Evolutionary conservation across 2,329 filamentous ascomycete species (phyloP), one percentile per base, ranked within the genome.

Genomic region (Clonostachys byssicola): DNA sequence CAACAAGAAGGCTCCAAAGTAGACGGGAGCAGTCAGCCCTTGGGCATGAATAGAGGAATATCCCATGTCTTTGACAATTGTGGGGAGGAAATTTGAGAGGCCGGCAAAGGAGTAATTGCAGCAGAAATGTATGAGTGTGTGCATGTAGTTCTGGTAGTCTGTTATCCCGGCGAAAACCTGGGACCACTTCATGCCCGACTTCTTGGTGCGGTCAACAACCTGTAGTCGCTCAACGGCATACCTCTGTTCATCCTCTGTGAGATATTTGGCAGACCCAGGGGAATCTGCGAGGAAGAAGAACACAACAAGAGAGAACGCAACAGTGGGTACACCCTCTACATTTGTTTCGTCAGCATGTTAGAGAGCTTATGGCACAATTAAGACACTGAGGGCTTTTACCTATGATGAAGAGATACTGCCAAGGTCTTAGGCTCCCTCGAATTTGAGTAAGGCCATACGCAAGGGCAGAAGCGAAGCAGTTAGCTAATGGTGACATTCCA

Each of bases 321-420:
- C 60, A 8, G 77, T 80, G 2, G 84, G 83, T 9, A 83, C 60
- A 8, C 83, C 83, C 63, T 88, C 85, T 51, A 68, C 56, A 13
- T 63, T 14, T 4, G 8, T 30, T 30, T 30, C 23, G 23, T 30
- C 23, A 30, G 23, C 23, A 10, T 30, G 23, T 10, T 30, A 3
- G 23, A 30, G 8, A 30, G 9, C 23, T 10, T 3, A 30, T 30
- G 23, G 23, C 9, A 39, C 14, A 39, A 62, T 68, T 6, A 66
- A 49, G 5, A 44, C 17, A n/a, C 36, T 17, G 18, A 13, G 20
- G 45, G 23, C 33, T 14, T 40, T n/a, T 48, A 52, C 50, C 47
- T 16, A 87, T 77, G 6, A 87, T 65, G 60, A 85, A 83, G 51
- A 88, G 59, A 12, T 85, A 60, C 51, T 81, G 75, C 87, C 86